Conservation (phyloP, 1,284 basidiomycete species). For the Trichosporon ovoides region DNA sequence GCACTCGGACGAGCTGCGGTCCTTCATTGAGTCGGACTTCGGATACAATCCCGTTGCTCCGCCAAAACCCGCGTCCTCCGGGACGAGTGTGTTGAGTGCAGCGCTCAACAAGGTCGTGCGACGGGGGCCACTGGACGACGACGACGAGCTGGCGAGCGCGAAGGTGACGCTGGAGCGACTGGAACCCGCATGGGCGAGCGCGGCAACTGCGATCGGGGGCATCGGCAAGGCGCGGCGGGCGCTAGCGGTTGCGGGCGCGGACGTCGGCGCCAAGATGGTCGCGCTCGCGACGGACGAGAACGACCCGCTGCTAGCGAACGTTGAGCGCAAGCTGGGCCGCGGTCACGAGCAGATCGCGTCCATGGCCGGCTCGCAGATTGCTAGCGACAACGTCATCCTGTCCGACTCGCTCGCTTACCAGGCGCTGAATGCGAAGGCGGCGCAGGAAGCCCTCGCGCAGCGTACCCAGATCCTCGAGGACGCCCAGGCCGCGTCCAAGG, state of each 20-base stretch:
- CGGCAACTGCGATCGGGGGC: slow-evolving; percentile 78
- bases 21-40: slow-evolving; percentile 92
- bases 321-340: slow-evolving; percentile 74
- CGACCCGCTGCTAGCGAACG: slow-evolving; percentile 70
- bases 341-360: slow-evolving; percentile 77
- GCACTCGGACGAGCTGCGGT: slow-evolving; percentile 80
- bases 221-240: slow-evolving; percentile 71
- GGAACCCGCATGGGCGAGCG: slow-evolving; percentile 81
- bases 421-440: slow-evolving; percentile 85
- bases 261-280: slow-evolving; percentile 82
- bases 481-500: slow-evolving; percentile 82
- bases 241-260: slow-evolving; percentile 66
- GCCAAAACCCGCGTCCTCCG: slow-evolving; percentile 31
- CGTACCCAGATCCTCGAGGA: slow-evolving; percentile 84
- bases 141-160: slow-evolving; percentile 71
- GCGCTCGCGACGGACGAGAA: slow-evolving; percentile 82
- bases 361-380: slow-evolving; percentile 71
- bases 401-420: slow-evolving; percentile 90
- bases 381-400: slow-evolving; percentile 84
- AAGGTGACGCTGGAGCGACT: slow-evolving; percentile 82
- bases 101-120: slow-evolving; percentile 45
- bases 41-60: slow-evolving; percentile 62
- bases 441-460: slow-evolving; percentile 75
- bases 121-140: slow-evolving; percentile 49
- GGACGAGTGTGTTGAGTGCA: slow-evolving; percentile 39